These are phyloP conservation scores for Scopulariopsis brevicaulis DNA, from an alignment of 2,329 filamentous ascomycete species.

Conservation along the genomic window DNA sequence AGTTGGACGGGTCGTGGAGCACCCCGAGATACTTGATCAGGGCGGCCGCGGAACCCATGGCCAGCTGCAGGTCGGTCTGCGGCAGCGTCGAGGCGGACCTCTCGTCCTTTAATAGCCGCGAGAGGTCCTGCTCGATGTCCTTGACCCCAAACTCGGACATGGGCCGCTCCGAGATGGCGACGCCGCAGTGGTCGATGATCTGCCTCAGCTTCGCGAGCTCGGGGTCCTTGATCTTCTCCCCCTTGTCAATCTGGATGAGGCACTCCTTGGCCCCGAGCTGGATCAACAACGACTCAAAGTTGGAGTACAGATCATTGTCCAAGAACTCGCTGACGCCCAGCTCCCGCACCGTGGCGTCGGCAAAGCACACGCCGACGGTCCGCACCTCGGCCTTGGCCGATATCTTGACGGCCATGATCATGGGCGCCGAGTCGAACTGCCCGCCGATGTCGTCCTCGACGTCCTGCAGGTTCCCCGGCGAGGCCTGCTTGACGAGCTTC, in stretches of 20 bases:
- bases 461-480: conserved; percentile 91
- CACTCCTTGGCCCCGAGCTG: conserved; percentile 94
- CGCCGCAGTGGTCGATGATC: conserved; percentile 85
- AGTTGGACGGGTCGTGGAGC: conserved; percentile 85
- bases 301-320: conserved; percentile 98
- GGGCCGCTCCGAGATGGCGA: conserved; percentile 75
- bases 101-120: conserved; percentile 79
- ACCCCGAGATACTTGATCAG: conserved; percentile 90
- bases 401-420: conserved; percentile 91
- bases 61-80: conserved; percentile 85
- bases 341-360: conserved; percentile 91
- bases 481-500: conserved; percentile 86
- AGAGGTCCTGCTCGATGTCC: conserved; percentile 93
- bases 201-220: conserved; percentile 79
- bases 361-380: conserved; percentile 90
- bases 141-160: conserved; percentile 69
- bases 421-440: conserved; percentile 78
- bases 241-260: conserved; percentile 66
- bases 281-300: conserved; percentile 92
- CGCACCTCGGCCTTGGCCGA: conserved; percentile 82
- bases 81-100: conserved; percentile 65
- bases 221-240: conserved; percentile 75
- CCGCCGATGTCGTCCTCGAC: conserved; percentile 90
- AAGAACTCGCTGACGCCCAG: conserved; percentile 94
- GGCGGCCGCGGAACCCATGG: conserved; percentile 89